Conservation (phyloP, 1,284 basidiomycete genomes). For the Heliocybe sulcata region DNA sequence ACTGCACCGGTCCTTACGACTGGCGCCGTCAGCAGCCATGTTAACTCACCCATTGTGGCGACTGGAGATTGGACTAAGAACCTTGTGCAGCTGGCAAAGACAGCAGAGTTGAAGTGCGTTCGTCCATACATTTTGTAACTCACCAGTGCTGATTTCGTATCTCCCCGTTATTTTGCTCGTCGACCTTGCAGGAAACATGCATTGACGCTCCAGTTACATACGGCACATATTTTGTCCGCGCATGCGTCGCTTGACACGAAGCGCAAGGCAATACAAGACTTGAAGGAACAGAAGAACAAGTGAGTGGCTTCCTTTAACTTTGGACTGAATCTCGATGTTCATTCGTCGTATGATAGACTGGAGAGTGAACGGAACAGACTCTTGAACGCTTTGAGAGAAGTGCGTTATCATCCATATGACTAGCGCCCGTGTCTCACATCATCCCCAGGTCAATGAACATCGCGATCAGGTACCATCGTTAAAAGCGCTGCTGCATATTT, state of each 20-base stretch:
- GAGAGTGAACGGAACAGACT: conserved; percentile 66
- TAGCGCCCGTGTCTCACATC: conserved; percentile 6
- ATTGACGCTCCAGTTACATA: conserved; percentile 71
- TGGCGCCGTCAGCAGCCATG: background rate
- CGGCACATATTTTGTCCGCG: conserved; percentile 77
- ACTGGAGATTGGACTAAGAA: conserved; percentile 80
- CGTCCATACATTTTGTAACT: background rate
- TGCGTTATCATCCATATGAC: conserved; percentile 19
- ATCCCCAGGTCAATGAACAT: conserved; percentile 62
- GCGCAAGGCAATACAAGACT: conserved; percentile 66
- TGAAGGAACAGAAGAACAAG: conserved; percentile 78
- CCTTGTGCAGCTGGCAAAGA: conserved; percentile 74
- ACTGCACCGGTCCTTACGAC: background rate
- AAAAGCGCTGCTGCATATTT: background rate
- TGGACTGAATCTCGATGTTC: no score
- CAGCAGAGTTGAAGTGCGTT: conserved; percentile 72
- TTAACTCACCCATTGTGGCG: conserved; percentile 45
- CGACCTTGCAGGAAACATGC: conserved; percentile 59
- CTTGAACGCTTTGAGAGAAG: conserved; percentile 60
- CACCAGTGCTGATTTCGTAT: background rate
- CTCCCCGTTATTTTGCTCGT: background rate
- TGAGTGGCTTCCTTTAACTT: conserved; percentile 28
- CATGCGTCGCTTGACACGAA: conserved; percentile 72
- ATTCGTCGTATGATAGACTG: conserved; percentile 42
- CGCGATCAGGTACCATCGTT: conserved; percentile 52